Percentiles rank a stretch among this genome's conserved stretches.
Evolutionary conservation across 306 rosid species (phyloP).

Genomic region (Vicia villosa): DNA sequence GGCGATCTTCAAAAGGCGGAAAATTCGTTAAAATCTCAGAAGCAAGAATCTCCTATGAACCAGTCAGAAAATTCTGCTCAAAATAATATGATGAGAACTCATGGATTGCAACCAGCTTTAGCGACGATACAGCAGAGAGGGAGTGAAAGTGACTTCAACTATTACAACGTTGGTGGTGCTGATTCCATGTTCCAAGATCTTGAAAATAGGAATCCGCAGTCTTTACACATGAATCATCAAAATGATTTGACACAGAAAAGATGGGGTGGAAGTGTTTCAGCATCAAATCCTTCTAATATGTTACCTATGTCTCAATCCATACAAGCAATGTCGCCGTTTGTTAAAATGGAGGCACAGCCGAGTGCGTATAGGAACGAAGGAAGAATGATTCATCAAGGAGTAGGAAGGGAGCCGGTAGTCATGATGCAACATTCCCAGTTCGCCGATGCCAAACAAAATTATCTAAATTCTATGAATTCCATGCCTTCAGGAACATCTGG

Average conservation of each 20-base stretch:
- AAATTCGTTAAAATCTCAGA: constrained; percentile 52
- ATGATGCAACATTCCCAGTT: constrained; percentile 74
- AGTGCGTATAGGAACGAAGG: constrained; percentile 49
- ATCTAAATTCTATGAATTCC: constrained; percentile 50
- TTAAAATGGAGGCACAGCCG: constrained; percentile 49
- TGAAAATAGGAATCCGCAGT: constrained; percentile 44
- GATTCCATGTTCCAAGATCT: constrained; percentile 51
- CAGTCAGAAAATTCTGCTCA: constrained; percentile 60
- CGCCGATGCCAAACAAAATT: constrained; percentile 49
- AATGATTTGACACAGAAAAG: constrained; percentile 57
- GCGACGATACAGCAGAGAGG: constrained; percentile 58
- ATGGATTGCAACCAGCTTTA: constrained; percentile 43
- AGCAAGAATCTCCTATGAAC: constrained; percentile 54
- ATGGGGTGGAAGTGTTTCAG: constrained; percentile 55
- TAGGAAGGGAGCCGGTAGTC: constrained; percentile 59
- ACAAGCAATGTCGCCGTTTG: constrained; percentile 51
- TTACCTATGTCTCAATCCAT: constrained; percentile 49
- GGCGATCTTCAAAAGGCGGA: constrained; percentile 82
- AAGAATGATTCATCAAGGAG: constrained; percentile 54
- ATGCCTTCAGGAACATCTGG: constrained; percentile 54
- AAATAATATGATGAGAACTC: constrained; percentile 47
- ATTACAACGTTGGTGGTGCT: constrained; percentile 48
- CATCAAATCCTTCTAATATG: constrained; percentile 53
- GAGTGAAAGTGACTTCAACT: constrained; percentile 62
- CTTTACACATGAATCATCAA: constrained; percentile 50